A percentile compares a stretch with the other conserved stretches of the same genome.
phyloP scores from a whole-genome alignment of 164 flowering plant species.

The Macadamia integrifolia region DNA sequence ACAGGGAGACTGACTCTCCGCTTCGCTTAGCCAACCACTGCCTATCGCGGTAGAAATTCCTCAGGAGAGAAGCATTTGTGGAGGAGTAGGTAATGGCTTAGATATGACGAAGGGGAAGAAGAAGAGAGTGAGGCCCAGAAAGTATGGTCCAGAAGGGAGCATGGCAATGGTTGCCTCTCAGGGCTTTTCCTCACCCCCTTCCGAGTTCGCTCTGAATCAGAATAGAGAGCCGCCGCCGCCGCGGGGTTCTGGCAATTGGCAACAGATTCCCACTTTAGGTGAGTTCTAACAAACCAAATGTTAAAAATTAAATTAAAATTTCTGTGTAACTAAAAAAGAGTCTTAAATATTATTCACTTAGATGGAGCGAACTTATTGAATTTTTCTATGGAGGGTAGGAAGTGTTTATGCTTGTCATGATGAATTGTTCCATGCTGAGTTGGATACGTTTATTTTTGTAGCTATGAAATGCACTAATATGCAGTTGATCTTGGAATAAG shows the following conservation, averaged over 20 bases:
- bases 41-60: slow-evolving; percentile 15
- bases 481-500: too few relatives aligned
- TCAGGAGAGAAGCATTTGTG: neutral
- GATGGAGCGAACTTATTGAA: too few relatives aligned
- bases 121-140: slow-evolving; percentile 85
- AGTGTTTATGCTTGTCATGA: too few relatives aligned
- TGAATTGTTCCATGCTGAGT: too few relatives aligned
- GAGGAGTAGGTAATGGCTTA: too few relatives aligned
- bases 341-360: too few relatives aligned
- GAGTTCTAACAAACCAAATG: slow-evolving; percentile 10
- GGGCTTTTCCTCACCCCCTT: slow-evolving; percentile 4
- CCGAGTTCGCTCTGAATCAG: slow-evolving; percentile 31
- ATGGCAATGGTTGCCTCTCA: too few relatives aligned
- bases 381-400: too few relatives aligned
- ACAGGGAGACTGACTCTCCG: slow-evolving; percentile 42
- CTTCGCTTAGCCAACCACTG: slow-evolving; percentile 4
- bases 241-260: slow-evolving; percentile 56
- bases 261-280: slow-evolving; percentile 61
- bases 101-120: slow-evolving; percentile 27
- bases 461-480: too few relatives aligned
- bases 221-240: slow-evolving; percentile 54
- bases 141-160: slow-evolving; percentile 63
- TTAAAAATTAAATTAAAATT: too few relatives aligned
- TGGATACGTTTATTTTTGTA: too few relatives aligned
- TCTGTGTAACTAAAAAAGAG: too few relatives aligned